phyloP scores from a whole-genome alignment of 371 early-diverging fungal species.

The Mortierella sp. region DNA sequence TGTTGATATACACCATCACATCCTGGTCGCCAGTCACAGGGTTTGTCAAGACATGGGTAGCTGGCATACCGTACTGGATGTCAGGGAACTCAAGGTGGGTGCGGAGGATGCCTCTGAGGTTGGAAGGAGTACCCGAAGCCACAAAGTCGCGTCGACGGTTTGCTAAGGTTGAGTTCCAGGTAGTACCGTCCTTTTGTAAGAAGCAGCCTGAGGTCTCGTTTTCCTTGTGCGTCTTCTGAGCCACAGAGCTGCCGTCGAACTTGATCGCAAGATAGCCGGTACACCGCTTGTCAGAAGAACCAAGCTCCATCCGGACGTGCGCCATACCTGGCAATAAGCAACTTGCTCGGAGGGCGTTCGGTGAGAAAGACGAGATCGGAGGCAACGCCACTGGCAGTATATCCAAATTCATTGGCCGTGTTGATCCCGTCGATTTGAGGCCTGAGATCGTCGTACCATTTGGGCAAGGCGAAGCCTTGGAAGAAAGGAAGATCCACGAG shows the following conservation, averaged over 20 bases:
- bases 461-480: conserved; percentile 8
- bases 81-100: conserved; percentile 25
- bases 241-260: conserved; percentile 6
- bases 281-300: conserved; percentile 30
- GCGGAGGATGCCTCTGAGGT: conserved; percentile 9
- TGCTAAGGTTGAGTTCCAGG: not conserved
- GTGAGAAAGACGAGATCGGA: conserved; percentile 33
- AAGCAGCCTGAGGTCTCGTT: conserved; percentile 26
- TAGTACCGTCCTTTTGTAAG: conserved; percentile 9
- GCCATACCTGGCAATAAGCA: conserved; percentile 23
- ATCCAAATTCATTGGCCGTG: conserved; percentile 37
- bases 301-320: conserved; percentile 35
- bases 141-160: conserved; percentile 11
- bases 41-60: conserved; percentile 23
- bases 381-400: conserved; percentile 4
- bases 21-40: conserved; percentile 21
- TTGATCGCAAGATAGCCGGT: conserved; percentile 44
- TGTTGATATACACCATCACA: conserved; percentile 41
- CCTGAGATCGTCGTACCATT: conserved; percentile 19
- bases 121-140: conserved; percentile 7
- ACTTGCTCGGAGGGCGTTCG: conserved; percentile 30
- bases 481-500: conserved; percentile 34
- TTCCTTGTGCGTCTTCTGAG: not conserved
- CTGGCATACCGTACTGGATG: conserved; percentile 3
- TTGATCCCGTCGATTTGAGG: conserved; percentile 37